Conservation (phyloP, 2,329 filamentous ascomycete genomes). For the Colletotrichum limetticola region DNA sequence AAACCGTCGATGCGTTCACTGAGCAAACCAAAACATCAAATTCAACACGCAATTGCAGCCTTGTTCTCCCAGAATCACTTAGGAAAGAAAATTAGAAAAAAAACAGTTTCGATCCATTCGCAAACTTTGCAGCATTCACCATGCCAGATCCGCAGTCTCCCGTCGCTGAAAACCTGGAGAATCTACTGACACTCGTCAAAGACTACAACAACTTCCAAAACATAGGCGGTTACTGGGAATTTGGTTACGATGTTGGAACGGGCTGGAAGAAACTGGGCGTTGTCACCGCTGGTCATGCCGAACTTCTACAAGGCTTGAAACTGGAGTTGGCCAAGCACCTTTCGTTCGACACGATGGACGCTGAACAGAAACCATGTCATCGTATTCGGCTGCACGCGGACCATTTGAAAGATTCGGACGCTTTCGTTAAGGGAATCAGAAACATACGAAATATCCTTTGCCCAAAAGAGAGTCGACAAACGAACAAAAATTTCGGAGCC, state of each 20-base stretch:
- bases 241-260: not conserved
- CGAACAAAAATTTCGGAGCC: no score
- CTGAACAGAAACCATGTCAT: accelerated
- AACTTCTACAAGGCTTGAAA: no score
- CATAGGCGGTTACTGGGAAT: not conserved
- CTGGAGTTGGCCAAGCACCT: no score
- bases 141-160: not conserved
- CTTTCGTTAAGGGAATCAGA: no score
- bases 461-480: no score
- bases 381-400: no score
- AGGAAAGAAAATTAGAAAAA: not conserved
- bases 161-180: accelerated
- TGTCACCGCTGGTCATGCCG: no score
- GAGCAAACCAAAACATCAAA: not conserved
- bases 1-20: not conserved
- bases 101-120: not conserved
- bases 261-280: no score
- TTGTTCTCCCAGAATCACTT: accelerated
- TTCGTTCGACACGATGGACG: no score
- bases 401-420: no score
- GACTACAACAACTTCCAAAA: not conserved
- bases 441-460: no score
- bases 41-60: not conserved
- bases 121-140: accelerated
- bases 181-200: accelerated